Percentiles rank a stretch among this genome's conserved stretches.
Evolutionary conservation across 208 protist genomes (phyloP).

Genomic region (Borovskyia barvae): DNA sequence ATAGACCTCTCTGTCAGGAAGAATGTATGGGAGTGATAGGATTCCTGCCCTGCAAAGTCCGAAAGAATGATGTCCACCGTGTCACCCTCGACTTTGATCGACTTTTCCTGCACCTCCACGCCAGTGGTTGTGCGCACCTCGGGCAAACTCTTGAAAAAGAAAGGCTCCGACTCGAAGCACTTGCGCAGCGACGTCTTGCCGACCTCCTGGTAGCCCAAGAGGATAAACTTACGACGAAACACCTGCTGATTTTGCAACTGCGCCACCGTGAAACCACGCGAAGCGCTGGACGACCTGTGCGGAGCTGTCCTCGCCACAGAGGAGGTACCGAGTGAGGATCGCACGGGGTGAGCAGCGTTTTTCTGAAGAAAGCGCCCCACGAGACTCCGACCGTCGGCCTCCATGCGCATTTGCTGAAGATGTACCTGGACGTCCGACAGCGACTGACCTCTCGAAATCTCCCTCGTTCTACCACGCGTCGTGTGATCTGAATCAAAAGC

Average conservation of each 20-base stretch:
- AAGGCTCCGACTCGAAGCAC: constrained; percentile 85
- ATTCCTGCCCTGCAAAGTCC: constrained; percentile 88
- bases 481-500: no score
- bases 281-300: constrained; percentile 1
- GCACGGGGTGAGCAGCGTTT: constrained; percentile 25
- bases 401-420: constrained; percentile 38
- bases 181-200: constrained; percentile 90
- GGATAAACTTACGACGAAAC: constrained; percentile 75
- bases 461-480: no score
- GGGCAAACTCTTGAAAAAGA: constrained; percentile 76
- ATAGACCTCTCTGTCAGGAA: constrained; percentile 87
- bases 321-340: constrained; percentile 9
- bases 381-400: constrained; percentile 33
- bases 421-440: constrained; percentile 58
- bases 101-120: constrained; percentile 69
- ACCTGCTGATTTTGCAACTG: constrained; percentile 48
- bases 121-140: constrained; percentile 83
- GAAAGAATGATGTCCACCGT: constrained; percentile 64
- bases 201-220: constrained; percentile 87
- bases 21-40: constrained; percentile 84
- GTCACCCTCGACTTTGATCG: constrained; percentile 54
- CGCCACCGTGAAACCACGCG: constrained; percentile 11
- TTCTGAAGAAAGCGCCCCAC: constrained; percentile 50
- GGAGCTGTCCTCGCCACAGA: constrained; percentile 1
- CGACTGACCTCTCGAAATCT: constrained; percentile 1